phyloP scores from a whole-genome alignment of 2,329 filamentous ascomycete species.

The Exophiala lecanii-corni region DNA sequence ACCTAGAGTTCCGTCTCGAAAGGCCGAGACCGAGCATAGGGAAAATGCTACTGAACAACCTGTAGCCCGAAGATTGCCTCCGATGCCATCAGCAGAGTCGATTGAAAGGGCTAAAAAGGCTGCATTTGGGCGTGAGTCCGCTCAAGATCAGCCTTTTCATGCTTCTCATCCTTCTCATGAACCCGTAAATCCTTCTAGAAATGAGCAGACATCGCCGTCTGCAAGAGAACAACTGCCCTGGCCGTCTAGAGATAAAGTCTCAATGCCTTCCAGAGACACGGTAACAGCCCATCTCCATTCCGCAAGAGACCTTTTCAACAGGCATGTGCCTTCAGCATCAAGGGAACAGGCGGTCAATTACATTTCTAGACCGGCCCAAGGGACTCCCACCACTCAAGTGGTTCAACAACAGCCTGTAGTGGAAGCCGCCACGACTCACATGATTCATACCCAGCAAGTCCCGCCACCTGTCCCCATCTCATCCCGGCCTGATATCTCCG shows the following conservation, averaged over 20 bases:
- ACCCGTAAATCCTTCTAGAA: neutral
- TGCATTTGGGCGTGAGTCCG: constrained; percentile 38
- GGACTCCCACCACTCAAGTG: neutral
- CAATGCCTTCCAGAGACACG: constrained; percentile 6
- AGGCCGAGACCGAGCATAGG: constrained; percentile 8
- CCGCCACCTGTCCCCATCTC: constrained; percentile 50
- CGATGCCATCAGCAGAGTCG: constrained; percentile 31
- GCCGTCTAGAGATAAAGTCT: neutral
- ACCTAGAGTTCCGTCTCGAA: constrained; percentile 22
- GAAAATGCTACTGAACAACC: constrained; percentile 19
- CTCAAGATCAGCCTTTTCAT: constrained; percentile 16
- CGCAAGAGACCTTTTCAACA: neutral
- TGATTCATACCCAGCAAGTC: constrained; percentile 6
- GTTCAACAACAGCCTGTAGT: neutral
- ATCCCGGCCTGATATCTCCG: constrained; percentile 55
- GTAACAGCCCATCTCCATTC: neutral
- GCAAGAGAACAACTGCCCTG: neutral
- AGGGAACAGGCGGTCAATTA: neutral
- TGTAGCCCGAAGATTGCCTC: constrained; percentile 25
- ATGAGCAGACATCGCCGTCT: neutral
- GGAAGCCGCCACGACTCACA: constrained; percentile 3
- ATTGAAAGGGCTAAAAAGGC: constrained; percentile 38
- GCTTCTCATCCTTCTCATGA: constrained; percentile 18
- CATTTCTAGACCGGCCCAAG: neutral
- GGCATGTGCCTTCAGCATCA: neutral